Base-by-base conservation (phyloP, 176 grass and related monocot species). In the Chloris gayana region DNA sequence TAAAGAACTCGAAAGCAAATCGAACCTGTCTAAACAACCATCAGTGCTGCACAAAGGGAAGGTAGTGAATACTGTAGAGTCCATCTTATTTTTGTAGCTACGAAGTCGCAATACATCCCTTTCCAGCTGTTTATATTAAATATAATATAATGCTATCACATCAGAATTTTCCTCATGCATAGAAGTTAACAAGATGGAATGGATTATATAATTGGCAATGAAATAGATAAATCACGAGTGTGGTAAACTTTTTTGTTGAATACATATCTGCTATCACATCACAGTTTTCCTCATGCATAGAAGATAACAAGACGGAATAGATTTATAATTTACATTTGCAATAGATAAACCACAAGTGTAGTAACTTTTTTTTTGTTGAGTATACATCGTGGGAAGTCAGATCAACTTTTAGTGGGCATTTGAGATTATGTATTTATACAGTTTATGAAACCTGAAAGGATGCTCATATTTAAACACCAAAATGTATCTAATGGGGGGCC, bases 71-170 rank as follows among this genome's bases (percentile, higher is more conserved):
- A 26, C 11, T 14, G 9, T 45, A 45, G 67, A 69, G 39, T 69
- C 67, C 25, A 45, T 69, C 67, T 44, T 24, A 25, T 69, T 69
- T 69, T 69, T 69, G 67, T 22, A 45, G 37, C 67, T 45, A 45
- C 38, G n/a, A 35, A 69, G 67, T 25, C 67, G 67, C 22, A n/a
- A 69, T 27, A 69, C 38, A 45, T 69, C 67, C 67, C 22, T 44
- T 42, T 44, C 67, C n/a, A 69, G 39, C 67, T 69, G n/a, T 69
- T 69, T 15, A 27, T 22, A n/a, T 69, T 8, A 69, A 42, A 69
- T 42, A 69, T 42, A n/a, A n/a, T n/a, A n/a, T n/a, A 42, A 42
- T 68, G 3, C 9, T 25, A 44, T 69, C 39, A 69, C 38, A 45
- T 25, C 37, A 26, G 11, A 4, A n/a, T 26, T 69, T 69, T 69